Evolutionary conservation across 306 rosid genomes (phyloP).

Genomic region (Arachis hypogaea): DNA sequence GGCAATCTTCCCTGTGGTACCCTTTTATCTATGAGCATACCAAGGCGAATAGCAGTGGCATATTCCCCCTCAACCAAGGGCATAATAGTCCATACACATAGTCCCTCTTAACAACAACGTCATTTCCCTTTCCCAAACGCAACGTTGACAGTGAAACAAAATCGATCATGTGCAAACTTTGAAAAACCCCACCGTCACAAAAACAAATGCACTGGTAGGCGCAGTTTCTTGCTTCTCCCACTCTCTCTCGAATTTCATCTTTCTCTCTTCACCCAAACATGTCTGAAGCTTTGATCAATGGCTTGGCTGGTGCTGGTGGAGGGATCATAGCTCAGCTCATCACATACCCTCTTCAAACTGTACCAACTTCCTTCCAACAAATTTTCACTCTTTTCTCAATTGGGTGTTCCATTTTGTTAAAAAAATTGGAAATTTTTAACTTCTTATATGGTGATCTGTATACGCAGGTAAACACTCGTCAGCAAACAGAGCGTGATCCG

Average conservation of each 20-base stretch:
- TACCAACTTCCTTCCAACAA: constrained; percentile 25
- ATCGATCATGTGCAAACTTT: constrained; percentile 18
- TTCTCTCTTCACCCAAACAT: constrained; percentile 38
- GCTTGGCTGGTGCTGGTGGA: constrained; percentile 95
- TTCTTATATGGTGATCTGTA: constrained; percentile 40
- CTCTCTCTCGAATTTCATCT: not conserved
- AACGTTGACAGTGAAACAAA: constrained; percentile 22
- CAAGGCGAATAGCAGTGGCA: constrained; percentile 26
- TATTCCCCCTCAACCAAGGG: constrained; percentile 31
- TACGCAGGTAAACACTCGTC: constrained; percentile 86
- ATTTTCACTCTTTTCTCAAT: not conserved
- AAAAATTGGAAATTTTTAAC: not conserved
- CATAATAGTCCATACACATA: constrained; percentile 8
- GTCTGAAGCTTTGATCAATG: constrained; percentile 99
- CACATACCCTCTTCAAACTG: constrained; percentile 98
- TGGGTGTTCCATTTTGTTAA: not conserved
- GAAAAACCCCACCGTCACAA: not conserved
- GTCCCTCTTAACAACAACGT: constrained; percentile 4
- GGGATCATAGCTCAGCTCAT: constrained; percentile 99
- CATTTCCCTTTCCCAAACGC: constrained; percentile 48
- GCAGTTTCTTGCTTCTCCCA: not conserved
- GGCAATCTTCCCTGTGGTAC: not conserved
- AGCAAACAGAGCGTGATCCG: constrained; percentile 90
- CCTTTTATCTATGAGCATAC: not conserved
- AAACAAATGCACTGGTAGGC: constrained; percentile 4